Evolutionary conservation across 1,284 basidiomycete species (phyloP).

Genomic region (Nidula niveotomentosa): DNA sequence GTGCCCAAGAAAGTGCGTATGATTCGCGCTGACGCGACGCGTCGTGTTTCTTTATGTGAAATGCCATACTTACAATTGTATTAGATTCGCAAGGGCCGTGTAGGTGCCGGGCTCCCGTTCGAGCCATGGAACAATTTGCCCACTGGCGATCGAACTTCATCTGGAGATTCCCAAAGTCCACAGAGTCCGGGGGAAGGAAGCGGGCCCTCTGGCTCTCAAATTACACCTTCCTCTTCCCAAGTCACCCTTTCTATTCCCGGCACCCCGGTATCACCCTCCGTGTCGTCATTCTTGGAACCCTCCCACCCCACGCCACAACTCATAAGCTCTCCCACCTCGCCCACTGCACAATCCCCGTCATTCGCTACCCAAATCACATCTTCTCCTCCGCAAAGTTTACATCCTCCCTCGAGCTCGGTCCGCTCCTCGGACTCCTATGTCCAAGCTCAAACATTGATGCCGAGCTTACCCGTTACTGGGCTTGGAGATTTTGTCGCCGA

Average conservation of each 20-base stretch:
- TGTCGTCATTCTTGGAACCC: background rate
- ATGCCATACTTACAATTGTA: background rate
- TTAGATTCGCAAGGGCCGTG: conserved; percentile 56
- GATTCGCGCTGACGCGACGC: background rate
- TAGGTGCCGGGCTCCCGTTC: conserved; percentile 58
- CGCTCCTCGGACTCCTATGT: background rate
- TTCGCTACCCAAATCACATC: background rate
- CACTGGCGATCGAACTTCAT: conserved; percentile 2
- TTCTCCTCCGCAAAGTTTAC: background rate
- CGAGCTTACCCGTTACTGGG: background rate
- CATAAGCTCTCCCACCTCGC: background rate
- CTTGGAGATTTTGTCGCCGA: background rate
- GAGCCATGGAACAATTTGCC: conserved; percentile 57
- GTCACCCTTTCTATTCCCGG: background rate
- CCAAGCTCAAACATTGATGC: background rate
- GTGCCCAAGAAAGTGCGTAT: conserved; percentile 53
- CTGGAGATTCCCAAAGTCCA: conserved; percentile 8
- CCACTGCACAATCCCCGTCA: background rate
- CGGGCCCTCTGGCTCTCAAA: background rate
- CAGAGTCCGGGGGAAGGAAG: background rate
- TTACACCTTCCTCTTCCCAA: background rate
- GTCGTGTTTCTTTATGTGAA: conserved; percentile 4
- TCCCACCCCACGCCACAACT: background rate
- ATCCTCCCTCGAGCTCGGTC: background rate
- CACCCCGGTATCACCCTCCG: background rate